A percentile compares a stretch with the other conserved stretches of the same genome.
These are phyloP conservation scores for Fusarium cicatricum DNA, from an alignment of 2,329 filamentous ascomycete species.

Conservation along the genomic window DNA sequence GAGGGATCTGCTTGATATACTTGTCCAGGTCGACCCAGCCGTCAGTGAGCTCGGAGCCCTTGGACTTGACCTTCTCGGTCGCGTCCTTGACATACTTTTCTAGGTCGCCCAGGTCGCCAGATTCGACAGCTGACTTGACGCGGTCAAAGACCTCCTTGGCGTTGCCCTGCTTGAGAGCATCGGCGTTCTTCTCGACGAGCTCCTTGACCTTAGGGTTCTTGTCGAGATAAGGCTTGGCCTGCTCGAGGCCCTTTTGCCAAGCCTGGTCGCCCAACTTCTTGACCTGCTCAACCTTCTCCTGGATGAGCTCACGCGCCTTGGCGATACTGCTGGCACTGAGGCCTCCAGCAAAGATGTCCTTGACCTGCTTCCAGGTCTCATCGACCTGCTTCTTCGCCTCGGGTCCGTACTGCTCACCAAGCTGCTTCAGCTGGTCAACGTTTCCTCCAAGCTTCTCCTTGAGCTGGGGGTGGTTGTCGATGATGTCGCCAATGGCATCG, in stretches of 20 bases:
- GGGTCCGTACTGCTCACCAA: constrained; percentile 75
- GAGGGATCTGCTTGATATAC: constrained; percentile 72
- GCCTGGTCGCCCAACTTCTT: constrained; percentile 74
- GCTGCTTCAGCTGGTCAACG: constrained; percentile 72
- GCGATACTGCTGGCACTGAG: constrained; percentile 61
- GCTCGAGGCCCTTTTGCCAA: constrained; percentile 75
- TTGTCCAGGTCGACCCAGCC: constrained; percentile 63
- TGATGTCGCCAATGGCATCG: constrained; percentile 69
- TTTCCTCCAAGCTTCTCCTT: constrained; percentile 77
- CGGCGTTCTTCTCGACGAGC: constrained; percentile 74
- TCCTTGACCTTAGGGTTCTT: constrained; percentile 81
- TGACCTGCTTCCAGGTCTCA: constrained; percentile 73
- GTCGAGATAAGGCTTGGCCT: constrained; percentile 76
- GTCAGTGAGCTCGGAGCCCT: constrained; percentile 48
- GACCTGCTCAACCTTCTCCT: constrained; percentile 75
- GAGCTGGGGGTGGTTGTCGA: constrained; percentile 76
- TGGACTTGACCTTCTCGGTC: constrained; percentile 55
- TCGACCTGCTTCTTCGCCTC: constrained; percentile 81
- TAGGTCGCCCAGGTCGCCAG: constrained; percentile 62
- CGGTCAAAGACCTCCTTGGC: constrained; percentile 69
- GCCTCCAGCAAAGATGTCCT: constrained; percentile 69
- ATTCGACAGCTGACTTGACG: constrained; percentile 67
- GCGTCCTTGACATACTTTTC: constrained; percentile 48
- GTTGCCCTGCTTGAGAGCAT: constrained; percentile 73
- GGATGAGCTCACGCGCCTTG: constrained; percentile 68